Conservation (phyloP, 2,329 filamentous ascomycete genomes). For the Karstenula rhodostoma region DNA sequence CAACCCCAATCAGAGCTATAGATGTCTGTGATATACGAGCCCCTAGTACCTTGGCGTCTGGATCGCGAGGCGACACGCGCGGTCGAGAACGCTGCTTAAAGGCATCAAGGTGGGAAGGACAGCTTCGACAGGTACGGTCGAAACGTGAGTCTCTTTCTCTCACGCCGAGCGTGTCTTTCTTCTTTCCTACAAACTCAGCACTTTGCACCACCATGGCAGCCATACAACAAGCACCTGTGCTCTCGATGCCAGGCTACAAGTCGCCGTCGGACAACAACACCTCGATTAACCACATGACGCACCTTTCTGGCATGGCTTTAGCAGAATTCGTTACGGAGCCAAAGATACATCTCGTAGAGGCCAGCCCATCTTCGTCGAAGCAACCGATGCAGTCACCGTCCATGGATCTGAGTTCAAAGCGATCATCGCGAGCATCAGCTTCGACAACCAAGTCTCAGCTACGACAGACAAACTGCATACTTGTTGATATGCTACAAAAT, state of each 20-base stretch:
- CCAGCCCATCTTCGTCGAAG: slow-evolving; percentile 19
- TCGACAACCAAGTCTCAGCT: slow-evolving; percentile 39
- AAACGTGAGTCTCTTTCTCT: not conserved
- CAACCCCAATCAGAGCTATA: slow-evolving; percentile 7
- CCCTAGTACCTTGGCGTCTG: slow-evolving; percentile 30
- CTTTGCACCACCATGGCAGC: slow-evolving; percentile 23
- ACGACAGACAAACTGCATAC: slow-evolving; percentile 33
- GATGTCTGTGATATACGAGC: slow-evolving; percentile 17
- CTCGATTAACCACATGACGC: slow-evolving; percentile 22
- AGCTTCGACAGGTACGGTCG: not conserved
- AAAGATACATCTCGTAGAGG: slow-evolving; percentile 24
- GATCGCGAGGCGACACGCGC: slow-evolving; percentile 8
- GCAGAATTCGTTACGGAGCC: slow-evolving; percentile 25
- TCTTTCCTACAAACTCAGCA: not conserved
- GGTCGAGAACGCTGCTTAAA: slow-evolving; percentile 20
- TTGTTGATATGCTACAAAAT: slow-evolving; percentile 40
- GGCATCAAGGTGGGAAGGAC: slow-evolving; percentile 14
- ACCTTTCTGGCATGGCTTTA: slow-evolving; percentile 37
- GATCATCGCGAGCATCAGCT: slow-evolving; percentile 27
- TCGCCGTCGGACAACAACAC: slow-evolving; percentile 18
- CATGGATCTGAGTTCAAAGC: slow-evolving; percentile 24
- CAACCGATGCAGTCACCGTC: slow-evolving; percentile 3
- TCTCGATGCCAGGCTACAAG: slow-evolving; percentile 18
- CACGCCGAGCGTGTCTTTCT: slow-evolving; percentile 11
- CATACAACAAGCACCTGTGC: slow-evolving; percentile 20